Evolutionary conservation across 306 rosid species (phyloP).

Genomic region (Cicer bijugum): DNA sequence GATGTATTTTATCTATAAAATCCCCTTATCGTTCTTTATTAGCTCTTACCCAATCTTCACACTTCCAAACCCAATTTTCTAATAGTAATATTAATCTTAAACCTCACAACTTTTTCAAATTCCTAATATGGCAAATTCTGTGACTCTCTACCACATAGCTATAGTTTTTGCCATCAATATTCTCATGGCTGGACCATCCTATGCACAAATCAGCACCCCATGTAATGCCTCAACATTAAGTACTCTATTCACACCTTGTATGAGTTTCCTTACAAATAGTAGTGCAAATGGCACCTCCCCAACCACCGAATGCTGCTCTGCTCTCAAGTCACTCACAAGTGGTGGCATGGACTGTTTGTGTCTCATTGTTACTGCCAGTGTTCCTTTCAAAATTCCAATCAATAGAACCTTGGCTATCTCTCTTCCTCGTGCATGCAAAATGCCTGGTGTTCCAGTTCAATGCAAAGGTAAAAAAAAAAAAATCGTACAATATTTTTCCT

Average conservation of each 20-base stretch:
- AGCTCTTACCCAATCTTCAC: constrained; percentile 39
- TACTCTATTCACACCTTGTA: constrained; percentile 68
- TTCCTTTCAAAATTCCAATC: constrained; percentile 69
- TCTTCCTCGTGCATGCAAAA: constrained; percentile 88
- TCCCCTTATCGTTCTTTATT: constrained; percentile 32
- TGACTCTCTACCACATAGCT: constrained; percentile 22
- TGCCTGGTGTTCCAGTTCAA: constrained; percentile 75
- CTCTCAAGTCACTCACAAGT: constrained; percentile 58
- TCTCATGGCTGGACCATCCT: constrained; percentile 48
- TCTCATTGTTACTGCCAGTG: constrained; percentile 58
- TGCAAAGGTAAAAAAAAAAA: constrained; percentile 53
- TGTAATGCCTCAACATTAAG: constrained; percentile 56
- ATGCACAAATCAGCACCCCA: constrained; percentile 62
- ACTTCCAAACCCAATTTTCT: constrained; percentile 27
- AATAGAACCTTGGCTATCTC: constrained; percentile 70
- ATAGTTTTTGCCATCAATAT: constrained; percentile 44
- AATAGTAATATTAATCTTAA: not conserved
- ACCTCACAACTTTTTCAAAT: constrained; percentile 10
- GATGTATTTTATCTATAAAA: constrained; percentile 59
- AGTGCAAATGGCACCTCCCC: constrained; percentile 67
- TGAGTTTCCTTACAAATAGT: constrained; percentile 64
- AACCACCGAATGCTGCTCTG: constrained; percentile 60
- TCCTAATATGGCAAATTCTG: constrained; percentile 42
- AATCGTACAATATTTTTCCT: not conserved
- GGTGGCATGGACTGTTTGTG: constrained; percentile 68